Percentiles rank a stretch among this genome's conserved stretches.
phyloP scores from a whole-genome alignment of 805 yeast species.

The Myxozyma mucilagina region DNA sequence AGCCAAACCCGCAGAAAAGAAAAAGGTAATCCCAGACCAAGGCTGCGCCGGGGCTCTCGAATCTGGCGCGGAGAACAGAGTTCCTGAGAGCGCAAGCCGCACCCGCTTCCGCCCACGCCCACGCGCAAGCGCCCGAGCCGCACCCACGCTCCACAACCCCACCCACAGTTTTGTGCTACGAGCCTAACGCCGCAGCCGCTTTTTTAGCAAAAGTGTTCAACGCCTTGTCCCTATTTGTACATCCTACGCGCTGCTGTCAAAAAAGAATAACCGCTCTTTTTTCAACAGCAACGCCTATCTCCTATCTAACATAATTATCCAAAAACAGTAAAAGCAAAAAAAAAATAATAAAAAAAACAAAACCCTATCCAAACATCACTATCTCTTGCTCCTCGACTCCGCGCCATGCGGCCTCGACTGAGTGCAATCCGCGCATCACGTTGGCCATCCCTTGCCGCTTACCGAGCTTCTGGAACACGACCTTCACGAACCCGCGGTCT shows the following conservation, averaged over 20 bases:
- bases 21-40: too few species aligned
- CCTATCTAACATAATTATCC: not conserved
- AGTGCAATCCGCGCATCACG: constrained; percentile 23
- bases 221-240: too few species aligned
- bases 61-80: not conserved
- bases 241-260: not conserved
- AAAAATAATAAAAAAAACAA: not conserved
- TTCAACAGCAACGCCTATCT: not conserved
- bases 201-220: too few species aligned
- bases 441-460: constrained; percentile 31
- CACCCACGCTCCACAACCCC: not conserved
- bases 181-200: too few species aligned
- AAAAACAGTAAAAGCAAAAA: not conserved
- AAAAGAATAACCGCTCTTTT: too few species aligned
- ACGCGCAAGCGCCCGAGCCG: constrained; percentile 11
- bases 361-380: constrained; percentile 21
- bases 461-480: constrained; percentile 27
- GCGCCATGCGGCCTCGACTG: constrained; percentile 26
- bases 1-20: too few species aligned
- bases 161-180: too few species aligned
- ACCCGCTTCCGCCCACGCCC: not conserved
- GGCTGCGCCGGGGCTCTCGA: not conserved
- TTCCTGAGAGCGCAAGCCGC: not conserved
- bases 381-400: constrained; percentile 12
- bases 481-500: constrained; percentile 31